These are phyloP conservation scores for Meyerozyma elateridarum DNA, from an alignment of 1,139 yeast species.

Conservation along the genomic window DNA sequence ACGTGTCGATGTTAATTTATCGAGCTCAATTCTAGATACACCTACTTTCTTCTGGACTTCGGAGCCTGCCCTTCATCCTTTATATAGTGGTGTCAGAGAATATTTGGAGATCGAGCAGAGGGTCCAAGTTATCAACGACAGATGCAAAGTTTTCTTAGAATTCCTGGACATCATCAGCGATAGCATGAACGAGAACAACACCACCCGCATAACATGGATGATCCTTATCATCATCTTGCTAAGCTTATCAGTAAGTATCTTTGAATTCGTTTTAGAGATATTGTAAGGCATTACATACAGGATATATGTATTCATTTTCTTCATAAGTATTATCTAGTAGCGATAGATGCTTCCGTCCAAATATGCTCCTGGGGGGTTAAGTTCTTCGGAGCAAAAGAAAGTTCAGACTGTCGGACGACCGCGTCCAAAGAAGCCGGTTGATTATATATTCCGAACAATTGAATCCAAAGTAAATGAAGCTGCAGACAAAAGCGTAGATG, in stretches of 20 bases:
- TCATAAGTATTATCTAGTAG: too few species aligned
- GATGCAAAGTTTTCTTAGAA: slow-evolving; percentile 91
- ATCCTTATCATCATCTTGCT: slow-evolving; percentile 77
- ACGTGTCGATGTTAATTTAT: slow-evolving; percentile 87
- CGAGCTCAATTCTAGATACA: slow-evolving; percentile 86
- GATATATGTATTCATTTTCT: too few species aligned
- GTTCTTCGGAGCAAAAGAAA: slow-evolving; percentile 21
- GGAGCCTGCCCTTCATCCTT: slow-evolving; percentile 92
- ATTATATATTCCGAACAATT: slow-evolving; percentile 26
- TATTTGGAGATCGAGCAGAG: slow-evolving; percentile 92
- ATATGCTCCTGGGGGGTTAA: slow-evolving; percentile 41
- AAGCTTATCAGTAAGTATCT: slow-evolving; percentile 62
- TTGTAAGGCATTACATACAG: slow-evolving; percentile 13
- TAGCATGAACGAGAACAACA: slow-evolving; percentile 87
- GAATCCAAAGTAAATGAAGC: slow-evolving; percentile 33
- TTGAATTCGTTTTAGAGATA: slow-evolving; percentile 38
- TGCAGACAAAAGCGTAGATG: slow-evolving; percentile 18
- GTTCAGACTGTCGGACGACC: slow-evolving; percentile 31
- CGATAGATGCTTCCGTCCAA: slow-evolving; percentile 39
- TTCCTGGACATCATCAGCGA: slow-evolving; percentile 91
- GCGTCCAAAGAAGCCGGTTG: slow-evolving; percentile 16
- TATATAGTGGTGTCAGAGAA: slow-evolving; percentile 85
- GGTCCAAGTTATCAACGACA: slow-evolving; percentile 85
- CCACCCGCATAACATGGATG: slow-evolving; percentile 88
- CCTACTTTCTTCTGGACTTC: slow-evolving; percentile 96